Evolutionary conservation across 2,329 filamentous ascomycete species (phyloP).

Genomic region (Tothia fuscella): DNA sequence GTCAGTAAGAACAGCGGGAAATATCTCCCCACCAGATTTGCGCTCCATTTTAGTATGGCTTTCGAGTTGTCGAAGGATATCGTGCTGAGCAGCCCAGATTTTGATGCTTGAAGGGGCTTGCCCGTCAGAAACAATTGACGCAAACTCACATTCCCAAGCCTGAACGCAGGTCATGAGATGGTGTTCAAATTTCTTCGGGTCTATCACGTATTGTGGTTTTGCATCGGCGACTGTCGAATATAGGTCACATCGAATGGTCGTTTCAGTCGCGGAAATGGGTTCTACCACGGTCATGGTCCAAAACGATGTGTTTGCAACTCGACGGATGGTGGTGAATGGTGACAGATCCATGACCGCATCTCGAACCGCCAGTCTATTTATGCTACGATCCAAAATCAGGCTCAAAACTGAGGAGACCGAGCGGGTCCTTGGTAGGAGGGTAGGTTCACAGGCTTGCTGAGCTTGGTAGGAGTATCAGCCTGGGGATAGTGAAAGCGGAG

Average conservation of each 20-base stretch:
- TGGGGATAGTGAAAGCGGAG: not conserved
- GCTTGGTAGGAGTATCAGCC: not conserved
- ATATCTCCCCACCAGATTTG: slow-evolving; percentile 16
- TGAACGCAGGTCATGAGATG: not conserved
- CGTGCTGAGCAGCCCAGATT: slow-evolving; percentile 1
- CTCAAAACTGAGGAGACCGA: not conserved
- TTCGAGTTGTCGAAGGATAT: slow-evolving; percentile 15
- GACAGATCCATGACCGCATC: slow-evolving; percentile 5
- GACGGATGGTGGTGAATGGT: slow-evolving; percentile 7
- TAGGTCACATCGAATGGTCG: slow-evolving; percentile 12
- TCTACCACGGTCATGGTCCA: slow-evolving; percentile 13
- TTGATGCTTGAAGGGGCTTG: too few species aligned
- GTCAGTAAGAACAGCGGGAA: slow-evolving; percentile 13
- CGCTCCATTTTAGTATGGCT: slow-evolving; percentile 19
- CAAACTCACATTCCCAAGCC: too few species aligned
- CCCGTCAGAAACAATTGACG: too few species aligned
- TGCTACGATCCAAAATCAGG: not conserved
- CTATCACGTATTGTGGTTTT: not conserved
- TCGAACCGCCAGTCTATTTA: not conserved
- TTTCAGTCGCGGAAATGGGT: slow-evolving; percentile 11
- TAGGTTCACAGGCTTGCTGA: slow-evolving; percentile 9
- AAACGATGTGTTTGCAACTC: slow-evolving; percentile 8
- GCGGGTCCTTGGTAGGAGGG: not conserved
- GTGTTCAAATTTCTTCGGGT: not conserved
- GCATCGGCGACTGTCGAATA: slow-evolving; percentile 5